Conservation (phyloP, 306 rosid genomes). For the Inga leiocalycina region DNA sequence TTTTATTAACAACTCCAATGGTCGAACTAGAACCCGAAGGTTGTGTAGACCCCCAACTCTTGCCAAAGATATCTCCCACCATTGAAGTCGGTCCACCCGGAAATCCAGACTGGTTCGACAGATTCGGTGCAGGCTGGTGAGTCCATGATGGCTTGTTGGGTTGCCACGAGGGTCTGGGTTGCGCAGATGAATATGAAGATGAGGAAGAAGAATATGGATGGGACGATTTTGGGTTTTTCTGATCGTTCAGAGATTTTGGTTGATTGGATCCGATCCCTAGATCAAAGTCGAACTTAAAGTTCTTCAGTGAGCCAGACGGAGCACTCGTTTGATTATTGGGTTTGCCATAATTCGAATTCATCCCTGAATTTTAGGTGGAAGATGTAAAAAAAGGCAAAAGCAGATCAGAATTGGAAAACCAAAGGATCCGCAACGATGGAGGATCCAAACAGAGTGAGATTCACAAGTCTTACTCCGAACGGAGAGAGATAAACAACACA, state of each 20-base stretch:
- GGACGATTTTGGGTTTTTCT: slow-evolving; percentile 63
- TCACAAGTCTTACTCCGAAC: not conserved
- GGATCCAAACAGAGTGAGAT: slow-evolving; percentile 1
- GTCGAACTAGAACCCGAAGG: slow-evolving; percentile 45
- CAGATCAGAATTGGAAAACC: not conserved
- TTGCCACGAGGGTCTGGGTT: slow-evolving; percentile 63
- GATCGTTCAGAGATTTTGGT: slow-evolving; percentile 81
- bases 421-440: not conserved
- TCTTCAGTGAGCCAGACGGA: slow-evolving; percentile 58
- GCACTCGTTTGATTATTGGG: slow-evolving; percentile 36
- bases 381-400: not conserved
- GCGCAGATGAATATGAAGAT: slow-evolving; percentile 38
- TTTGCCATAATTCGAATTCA: slow-evolving; percentile 49
- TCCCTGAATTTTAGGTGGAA: slow-evolving; percentile 2
- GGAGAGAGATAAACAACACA: not conserved
- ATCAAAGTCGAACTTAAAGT: slow-evolving; percentile 86
- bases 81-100: slow-evolving; percentile 63
- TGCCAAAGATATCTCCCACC: slow-evolving; percentile 95
- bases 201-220: slow-evolving; percentile 37
- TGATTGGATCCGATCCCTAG: slow-evolving; percentile 79
- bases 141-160: slow-evolving; percentile 81
- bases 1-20: slow-evolving; percentile 63
- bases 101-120: slow-evolving; percentile 41
- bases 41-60: slow-evolving; percentile 71
- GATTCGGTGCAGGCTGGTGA: slow-evolving; percentile 69